Conservation (phyloP, 2,329 filamentous ascomycete species). For the Ophiostoma sp. region DNA sequence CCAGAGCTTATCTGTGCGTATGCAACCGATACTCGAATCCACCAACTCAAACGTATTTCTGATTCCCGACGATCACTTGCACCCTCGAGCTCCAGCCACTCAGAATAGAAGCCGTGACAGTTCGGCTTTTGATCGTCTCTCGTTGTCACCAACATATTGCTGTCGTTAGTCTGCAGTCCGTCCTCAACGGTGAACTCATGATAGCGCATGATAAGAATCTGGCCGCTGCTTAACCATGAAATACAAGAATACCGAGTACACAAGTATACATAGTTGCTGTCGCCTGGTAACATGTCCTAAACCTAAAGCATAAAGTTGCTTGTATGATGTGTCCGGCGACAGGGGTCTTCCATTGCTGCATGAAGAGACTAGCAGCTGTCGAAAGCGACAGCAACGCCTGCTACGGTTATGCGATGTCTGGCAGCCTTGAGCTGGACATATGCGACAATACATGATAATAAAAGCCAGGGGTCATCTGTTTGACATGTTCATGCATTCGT, state of each 20-base stretch:
- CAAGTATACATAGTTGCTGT: too few relatives aligned
- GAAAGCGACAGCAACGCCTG: background rate
- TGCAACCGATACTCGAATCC: background rate
- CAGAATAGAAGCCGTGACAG: background rate
- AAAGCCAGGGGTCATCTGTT: background rate
- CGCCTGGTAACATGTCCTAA: background rate
- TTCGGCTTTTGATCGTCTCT: background rate
- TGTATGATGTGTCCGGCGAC: background rate
- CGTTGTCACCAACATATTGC: background rate
- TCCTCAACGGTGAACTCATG: background rate
- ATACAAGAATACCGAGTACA: background rate
- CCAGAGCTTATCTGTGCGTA: background rate
- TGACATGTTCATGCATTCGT: background rate
- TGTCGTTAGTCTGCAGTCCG: background rate
- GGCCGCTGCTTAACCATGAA: too few relatives aligned
- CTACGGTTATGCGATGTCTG: slow-evolving; percentile 5
- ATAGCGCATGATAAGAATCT: background rate
- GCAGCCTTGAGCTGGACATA: background rate
- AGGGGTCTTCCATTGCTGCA: slow-evolving; percentile 6
- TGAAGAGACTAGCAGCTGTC: background rate
- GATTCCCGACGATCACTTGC: background rate
- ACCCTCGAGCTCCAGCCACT: background rate
- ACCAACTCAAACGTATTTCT: background rate
- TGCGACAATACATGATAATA: background rate
- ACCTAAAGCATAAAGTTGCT: background rate